phyloP scores from a whole-genome alignment of 225 moss, liverwort and hornwort genomes.

The Sphagnum contortum region DNA sequence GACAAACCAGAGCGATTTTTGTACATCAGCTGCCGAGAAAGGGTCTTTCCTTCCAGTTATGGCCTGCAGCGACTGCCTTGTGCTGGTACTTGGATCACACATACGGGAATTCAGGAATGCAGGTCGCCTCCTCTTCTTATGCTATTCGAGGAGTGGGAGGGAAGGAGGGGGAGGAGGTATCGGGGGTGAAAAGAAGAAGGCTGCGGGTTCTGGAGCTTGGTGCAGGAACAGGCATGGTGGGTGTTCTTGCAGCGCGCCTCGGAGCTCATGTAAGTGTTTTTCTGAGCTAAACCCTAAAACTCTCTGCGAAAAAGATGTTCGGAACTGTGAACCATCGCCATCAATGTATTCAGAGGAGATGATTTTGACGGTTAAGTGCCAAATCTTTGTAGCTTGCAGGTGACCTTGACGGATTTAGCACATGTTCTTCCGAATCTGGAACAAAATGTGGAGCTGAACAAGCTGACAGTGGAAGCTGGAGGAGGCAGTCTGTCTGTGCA shows the following conservation, averaged over 20 bases:
- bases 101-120: constrained; percentile 23
- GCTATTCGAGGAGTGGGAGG: background rate
- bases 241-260: constrained; percentile 68
- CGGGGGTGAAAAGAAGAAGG: background rate
- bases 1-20: constrained; percentile 21
- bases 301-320: too few species aligned
- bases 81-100: constrained; percentile 52
- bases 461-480: constrained; percentile 26
- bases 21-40: constrained; percentile 56
- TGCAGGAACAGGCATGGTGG: constrained; percentile 86
- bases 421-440: constrained; percentile 68
- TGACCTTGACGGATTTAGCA: constrained; percentile 61
- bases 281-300: too few species aligned
- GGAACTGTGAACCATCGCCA: too few species aligned
- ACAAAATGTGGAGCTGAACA: constrained; percentile 58
- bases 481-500: constrained; percentile 51
- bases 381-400: too few species aligned
- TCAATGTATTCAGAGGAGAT: too few species aligned
- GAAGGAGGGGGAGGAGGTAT: background rate
- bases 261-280: constrained; percentile 46
- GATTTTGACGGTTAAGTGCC: too few species aligned
- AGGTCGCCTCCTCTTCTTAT: constrained; percentile 1
- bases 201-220: constrained; percentile 69
- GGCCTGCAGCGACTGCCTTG: constrained; percentile 71
- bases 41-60: constrained; percentile 85